Evolutionary conservation across 1,284 basidiomycete species (phyloP).

Genomic region (Abortiporus biennis): DNA sequence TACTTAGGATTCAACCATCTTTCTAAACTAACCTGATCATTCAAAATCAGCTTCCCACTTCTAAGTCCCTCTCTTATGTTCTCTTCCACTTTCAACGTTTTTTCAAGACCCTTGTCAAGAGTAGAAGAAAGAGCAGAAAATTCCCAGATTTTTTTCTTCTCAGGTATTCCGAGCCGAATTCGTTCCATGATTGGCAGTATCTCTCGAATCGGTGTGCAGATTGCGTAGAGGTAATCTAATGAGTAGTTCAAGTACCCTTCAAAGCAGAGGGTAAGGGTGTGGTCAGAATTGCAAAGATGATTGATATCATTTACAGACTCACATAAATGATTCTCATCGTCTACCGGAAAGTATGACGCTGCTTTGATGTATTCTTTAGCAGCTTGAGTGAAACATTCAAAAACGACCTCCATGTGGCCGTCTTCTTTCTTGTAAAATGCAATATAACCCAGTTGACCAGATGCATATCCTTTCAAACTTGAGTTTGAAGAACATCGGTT

Average conservation of each 20-base stretch:
- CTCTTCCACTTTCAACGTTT: background rate
- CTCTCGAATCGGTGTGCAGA: conserved; percentile 1
- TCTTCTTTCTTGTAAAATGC: no score
- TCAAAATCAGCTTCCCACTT: background rate
- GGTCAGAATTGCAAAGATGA: background rate
- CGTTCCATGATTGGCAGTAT: conserved; percentile 1
- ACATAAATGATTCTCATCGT: conserved; percentile 10
- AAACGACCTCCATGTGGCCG: no score
- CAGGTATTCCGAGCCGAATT: background rate
- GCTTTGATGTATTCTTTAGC: conserved; percentile 4
- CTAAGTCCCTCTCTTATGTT: background rate
- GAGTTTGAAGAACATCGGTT: no score
- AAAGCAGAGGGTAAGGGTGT: background rate
- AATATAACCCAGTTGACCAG: no score
- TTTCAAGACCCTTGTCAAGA: background rate
- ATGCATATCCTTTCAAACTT: no score
- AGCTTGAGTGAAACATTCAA: conserved; percentile 4
- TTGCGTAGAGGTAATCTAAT: background rate
- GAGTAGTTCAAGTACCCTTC: conserved; percentile 1
- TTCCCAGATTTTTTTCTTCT: conserved; percentile 3
- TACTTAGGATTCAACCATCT: no score
- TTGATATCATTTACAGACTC: background rate
- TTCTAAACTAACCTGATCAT: background rate
- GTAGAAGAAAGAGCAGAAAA: background rate
- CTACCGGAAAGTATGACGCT: conserved; percentile 3